Evolutionary conservation across 345 rosid genomes (phyloP).

Genomic region (Turritis glabra): DNA sequence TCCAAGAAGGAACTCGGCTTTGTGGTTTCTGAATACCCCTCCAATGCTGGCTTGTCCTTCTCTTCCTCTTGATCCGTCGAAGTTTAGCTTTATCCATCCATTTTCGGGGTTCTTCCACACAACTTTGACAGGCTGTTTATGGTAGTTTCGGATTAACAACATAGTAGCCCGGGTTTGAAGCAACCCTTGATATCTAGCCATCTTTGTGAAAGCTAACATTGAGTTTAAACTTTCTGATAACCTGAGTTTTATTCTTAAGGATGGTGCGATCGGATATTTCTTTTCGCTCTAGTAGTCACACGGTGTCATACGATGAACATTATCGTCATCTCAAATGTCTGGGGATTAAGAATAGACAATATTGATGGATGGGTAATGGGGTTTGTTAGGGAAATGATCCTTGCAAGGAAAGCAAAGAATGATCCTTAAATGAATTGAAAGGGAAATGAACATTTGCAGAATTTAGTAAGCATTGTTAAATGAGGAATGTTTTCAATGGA

Average conservation of each 20-base stretch:
- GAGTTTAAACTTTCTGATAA: not conserved
- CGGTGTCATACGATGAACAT: not conserved
- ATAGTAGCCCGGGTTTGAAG: constrained; percentile 33
- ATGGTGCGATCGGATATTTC: not conserved
- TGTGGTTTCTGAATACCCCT: constrained; percentile 79
- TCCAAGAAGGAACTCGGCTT: constrained; percentile 75
- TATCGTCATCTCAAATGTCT: not conserved
- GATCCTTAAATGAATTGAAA: constrained; percentile 32
- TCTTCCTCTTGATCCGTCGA: constrained; percentile 66
- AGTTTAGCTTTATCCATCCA: constrained; percentile 88
- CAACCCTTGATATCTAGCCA: constrained; percentile 41
- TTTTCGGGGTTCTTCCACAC: constrained; percentile 67
- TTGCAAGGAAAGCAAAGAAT: constrained; percentile 33
- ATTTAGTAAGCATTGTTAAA: not conserved
- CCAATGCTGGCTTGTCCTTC: constrained; percentile 71
- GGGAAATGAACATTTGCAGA: constrained; percentile 39
- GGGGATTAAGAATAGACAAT: not conserved
- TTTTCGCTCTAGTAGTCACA: not conserved
- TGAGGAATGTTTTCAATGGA: constrained; percentile 1
- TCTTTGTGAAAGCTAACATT: constrained; percentile 47
- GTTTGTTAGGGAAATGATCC: constrained; percentile 16
- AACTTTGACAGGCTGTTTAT: constrained; percentile 58
- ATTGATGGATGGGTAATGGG: not conserved
- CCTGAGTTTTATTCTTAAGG: not conserved
- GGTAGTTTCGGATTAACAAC: constrained; percentile 46